These are phyloP conservation scores for Plasmodium knowlesi DNA, from an alignment of 169 alveolate genomes.

Conservation along the genomic window DNA sequence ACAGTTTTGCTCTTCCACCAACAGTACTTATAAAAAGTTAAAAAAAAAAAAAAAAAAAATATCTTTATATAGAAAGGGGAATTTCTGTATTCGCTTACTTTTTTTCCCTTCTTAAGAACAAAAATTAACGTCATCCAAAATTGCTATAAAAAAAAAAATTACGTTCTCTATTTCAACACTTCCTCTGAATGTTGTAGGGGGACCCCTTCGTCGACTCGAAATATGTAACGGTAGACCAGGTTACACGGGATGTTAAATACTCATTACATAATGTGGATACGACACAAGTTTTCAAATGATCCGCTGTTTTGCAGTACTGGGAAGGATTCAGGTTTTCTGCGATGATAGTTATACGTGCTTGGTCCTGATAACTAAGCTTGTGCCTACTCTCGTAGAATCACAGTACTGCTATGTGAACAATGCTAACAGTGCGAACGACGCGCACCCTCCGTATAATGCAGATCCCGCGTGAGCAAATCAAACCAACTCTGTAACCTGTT, in stretches of 20 bases:
- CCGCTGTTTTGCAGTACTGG: not conserved
- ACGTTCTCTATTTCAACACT: not conserved
- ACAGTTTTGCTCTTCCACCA: not conserved
- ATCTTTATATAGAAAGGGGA: not conserved
- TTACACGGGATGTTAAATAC: not conserved
- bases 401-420: not conserved
- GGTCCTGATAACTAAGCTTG: not conserved
- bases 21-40: not conserved
- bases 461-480: not conserved
- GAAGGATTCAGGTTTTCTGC: not conserved
- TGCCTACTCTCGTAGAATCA: not conserved
- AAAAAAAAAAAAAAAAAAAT: conserved; percentile 1
- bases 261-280: not conserved
- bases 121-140: not conserved
- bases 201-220: not conserved
- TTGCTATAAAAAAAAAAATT: not conserved
- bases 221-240: not conserved
- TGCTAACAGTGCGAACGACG: not conserved
- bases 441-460: not conserved
- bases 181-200: not conserved
- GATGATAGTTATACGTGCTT: not conserved
- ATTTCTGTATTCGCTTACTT: not conserved
- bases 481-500: not conserved
- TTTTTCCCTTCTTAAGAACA: not conserved
- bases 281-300: not conserved